A percentile compares a stretch with the other conserved stretches of the same genome.
Conservation (phyloP, 257 asterid genomes). For the Fraxinus quadrangulata region DNA sequence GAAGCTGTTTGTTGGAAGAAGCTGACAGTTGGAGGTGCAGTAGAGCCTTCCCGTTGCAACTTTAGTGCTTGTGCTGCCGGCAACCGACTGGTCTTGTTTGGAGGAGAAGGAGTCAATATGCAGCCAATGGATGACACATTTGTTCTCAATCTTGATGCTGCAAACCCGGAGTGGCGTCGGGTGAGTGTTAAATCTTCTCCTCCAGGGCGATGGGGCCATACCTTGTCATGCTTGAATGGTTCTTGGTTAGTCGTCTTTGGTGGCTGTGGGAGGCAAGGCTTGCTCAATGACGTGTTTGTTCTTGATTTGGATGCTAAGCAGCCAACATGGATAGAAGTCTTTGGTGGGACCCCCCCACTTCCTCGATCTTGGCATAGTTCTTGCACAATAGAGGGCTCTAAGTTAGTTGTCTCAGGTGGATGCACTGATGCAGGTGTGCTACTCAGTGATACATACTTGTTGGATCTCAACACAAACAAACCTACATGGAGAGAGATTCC, state of each 20-base stretch:
- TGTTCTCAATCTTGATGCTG: slow-evolving; percentile 77
- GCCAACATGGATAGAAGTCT: slow-evolving; percentile 85
- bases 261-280: slow-evolving; percentile 81
- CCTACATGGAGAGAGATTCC: slow-evolving; percentile 82
- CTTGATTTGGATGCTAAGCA: slow-evolving; percentile 81
- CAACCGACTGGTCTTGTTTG: slow-evolving; percentile 76
- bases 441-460: slow-evolving; percentile 65
- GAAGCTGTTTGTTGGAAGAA: slow-evolving; percentile 88
- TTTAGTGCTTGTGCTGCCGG: slow-evolving; percentile 93
- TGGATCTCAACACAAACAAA: slow-evolving; percentile 67
- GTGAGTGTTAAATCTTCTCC: slow-evolving; percentile 77
- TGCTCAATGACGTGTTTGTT: slow-evolving; percentile 79
- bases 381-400: slow-evolving; percentile 86
- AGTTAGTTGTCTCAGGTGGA: slow-evolving; percentile 83
- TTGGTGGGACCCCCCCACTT: slow-evolving; percentile 74
- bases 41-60: slow-evolving; percentile 88
- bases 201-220: slow-evolving; percentile 96
- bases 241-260: slow-evolving; percentile 88
- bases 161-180: slow-evolving; percentile 74
- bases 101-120: slow-evolving; percentile 94
- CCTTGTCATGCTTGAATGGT: slow-evolving; percentile 72
- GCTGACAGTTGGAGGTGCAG: slow-evolving; percentile 77
- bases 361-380: slow-evolving; percentile 95
- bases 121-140: slow-evolving; percentile 96
- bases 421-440: slow-evolving; percentile 88